Conservation (phyloP, 768 basidiomycete genomes). For the Lactarius hatsudake region DNA sequence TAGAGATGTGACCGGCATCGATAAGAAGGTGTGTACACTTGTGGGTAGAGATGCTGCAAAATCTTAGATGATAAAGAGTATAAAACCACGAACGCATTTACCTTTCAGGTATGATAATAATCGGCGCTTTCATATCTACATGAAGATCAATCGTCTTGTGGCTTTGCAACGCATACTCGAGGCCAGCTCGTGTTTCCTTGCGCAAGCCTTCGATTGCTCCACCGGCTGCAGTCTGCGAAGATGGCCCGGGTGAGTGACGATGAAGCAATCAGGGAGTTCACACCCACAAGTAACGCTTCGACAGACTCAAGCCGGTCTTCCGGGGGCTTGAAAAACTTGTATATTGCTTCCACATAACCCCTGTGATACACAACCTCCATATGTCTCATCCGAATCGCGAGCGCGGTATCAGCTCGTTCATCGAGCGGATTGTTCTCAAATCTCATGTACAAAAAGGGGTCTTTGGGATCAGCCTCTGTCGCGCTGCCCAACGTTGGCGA, state of each 20-base stretch:
- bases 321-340: slow-evolving; percentile 90
- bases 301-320: slow-evolving; percentile 94
- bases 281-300: slow-evolving; percentile 77
- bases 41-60: slow-evolving; percentile 64
- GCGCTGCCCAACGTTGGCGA: slow-evolving; percentile 1
- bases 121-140: slow-evolving; percentile 93
- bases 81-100: slow-evolving; percentile 35
- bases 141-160: slow-evolving; percentile 97
- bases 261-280: slow-evolving; percentile 19
- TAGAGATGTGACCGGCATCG: slow-evolving; percentile 95
- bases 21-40: slow-evolving; percentile 84
- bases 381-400: slow-evolving; percentile 87
- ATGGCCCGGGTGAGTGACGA: slow-evolving; percentile 9
- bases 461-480: slow-evolving; percentile 32
- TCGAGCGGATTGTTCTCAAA: slow-evolving; percentile 92
- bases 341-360: slow-evolving; percentile 90
- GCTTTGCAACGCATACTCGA: slow-evolving; percentile 88
- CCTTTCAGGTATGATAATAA: slow-evolving; percentile 97
- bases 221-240: slow-evolving; percentile 75
- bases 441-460: slow-evolving; percentile 84
- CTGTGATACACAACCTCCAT: slow-evolving; percentile 97
- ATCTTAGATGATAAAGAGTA: slow-evolving; percentile 9
- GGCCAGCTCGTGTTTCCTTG: slow-evolving; percentile 89
- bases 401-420: slow-evolving; percentile 84
- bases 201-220: slow-evolving; percentile 90